These are phyloP conservation scores for Hypericum perforatum DNA, from an alignment of 345 rosid species.

Conservation along the genomic window DNA sequence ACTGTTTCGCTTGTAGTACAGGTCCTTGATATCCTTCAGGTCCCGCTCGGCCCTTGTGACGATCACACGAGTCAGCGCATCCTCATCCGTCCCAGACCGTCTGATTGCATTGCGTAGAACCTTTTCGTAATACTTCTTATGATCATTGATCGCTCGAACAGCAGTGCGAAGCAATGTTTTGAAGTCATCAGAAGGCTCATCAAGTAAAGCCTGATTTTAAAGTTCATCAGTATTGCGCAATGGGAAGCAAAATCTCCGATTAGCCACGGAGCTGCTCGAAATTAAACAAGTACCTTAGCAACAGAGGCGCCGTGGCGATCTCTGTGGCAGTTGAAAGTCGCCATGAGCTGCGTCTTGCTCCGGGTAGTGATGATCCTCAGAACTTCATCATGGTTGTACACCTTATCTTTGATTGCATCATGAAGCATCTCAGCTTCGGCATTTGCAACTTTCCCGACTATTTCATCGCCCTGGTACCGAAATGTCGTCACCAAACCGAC, in stretches of 20 bases:
- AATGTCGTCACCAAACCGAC: conserved; percentile 45
- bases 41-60: conserved; percentile 54
- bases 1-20: conserved; percentile 49
- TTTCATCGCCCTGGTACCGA: conserved; percentile 46
- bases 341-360: conserved; percentile 51
- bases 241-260: background rate
- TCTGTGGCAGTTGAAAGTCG: conserved; percentile 47
- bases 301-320: conserved; percentile 40
- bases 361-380: conserved; percentile 51
- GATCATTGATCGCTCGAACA: conserved; percentile 17
- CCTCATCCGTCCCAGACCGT: conserved; percentile 36
- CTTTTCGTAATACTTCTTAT: conserved; percentile 18
- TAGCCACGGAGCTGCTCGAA: background rate
- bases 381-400: conserved; percentile 38
- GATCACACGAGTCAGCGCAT: conserved; percentile 38
- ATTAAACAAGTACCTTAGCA: conserved; percentile 31
- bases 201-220: conserved; percentile 8
- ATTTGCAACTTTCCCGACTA: conserved; percentile 27
- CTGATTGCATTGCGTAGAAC: conserved; percentile 31
- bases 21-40: conserved; percentile 40
- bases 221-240: no score
- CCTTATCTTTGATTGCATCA: conserved; percentile 35
- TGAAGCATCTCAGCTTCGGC: conserved; percentile 46
- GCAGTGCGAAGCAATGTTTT: conserved; percentile 12
- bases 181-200: conserved; percentile 17